A percentile compares a stretch with the other conserved stretches of the same genome.
Evolutionary conservation across 1,139 yeast species (phyloP).

Genomic region (Pichia sp.): DNA sequence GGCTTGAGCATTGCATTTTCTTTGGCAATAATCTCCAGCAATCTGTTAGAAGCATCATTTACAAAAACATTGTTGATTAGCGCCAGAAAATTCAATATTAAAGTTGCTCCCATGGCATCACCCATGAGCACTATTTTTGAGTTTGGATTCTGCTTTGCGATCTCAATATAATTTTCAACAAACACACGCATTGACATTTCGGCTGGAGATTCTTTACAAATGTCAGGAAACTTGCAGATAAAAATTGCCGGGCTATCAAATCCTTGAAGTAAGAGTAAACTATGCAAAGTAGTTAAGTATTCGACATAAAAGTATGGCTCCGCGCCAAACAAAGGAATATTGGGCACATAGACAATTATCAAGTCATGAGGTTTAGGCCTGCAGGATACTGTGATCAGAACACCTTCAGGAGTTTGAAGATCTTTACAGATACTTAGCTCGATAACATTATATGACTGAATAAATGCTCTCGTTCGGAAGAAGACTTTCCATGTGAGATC

Average conservation of each 20-base stretch:
- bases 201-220: slow-evolving; percentile 20
- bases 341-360: slow-evolving; percentile 31
- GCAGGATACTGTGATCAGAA: slow-evolving; percentile 28
- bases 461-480: slow-evolving; percentile 20
- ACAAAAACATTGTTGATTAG: slow-evolving; percentile 4
- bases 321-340: slow-evolving; percentile 22
- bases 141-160: slow-evolving; percentile 17
- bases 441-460: slow-evolving; percentile 25
- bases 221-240: slow-evolving; percentile 28
- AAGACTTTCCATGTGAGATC: slow-evolving; percentile 25
- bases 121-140: slow-evolving; percentile 31
- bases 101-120: slow-evolving; percentile 38
- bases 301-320: slow-evolving; percentile 34
- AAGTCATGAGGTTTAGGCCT: slow-evolving; percentile 28
- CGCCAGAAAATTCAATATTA: slow-evolving; percentile 31
- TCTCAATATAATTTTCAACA: slow-evolving; percentile 27
- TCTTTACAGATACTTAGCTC: slow-evolving; percentile 22
- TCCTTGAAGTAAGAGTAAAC: slow-evolving; percentile 35
- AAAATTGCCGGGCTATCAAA: slow-evolving; percentile 37
- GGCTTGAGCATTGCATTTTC: slow-evolving; percentile 22
- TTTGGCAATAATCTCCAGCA: not conserved
- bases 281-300: slow-evolving; percentile 30
- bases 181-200: slow-evolving; percentile 25
- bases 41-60: not conserved
- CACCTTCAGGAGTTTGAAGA: slow-evolving; percentile 14